Percentiles rank a stretch among this genome's conserved stretches.
These are phyloP conservation scores for Xylaria cubensis DNA, from an alignment of 495 filamentous ascomycete species.

Conservation along the genomic window DNA sequence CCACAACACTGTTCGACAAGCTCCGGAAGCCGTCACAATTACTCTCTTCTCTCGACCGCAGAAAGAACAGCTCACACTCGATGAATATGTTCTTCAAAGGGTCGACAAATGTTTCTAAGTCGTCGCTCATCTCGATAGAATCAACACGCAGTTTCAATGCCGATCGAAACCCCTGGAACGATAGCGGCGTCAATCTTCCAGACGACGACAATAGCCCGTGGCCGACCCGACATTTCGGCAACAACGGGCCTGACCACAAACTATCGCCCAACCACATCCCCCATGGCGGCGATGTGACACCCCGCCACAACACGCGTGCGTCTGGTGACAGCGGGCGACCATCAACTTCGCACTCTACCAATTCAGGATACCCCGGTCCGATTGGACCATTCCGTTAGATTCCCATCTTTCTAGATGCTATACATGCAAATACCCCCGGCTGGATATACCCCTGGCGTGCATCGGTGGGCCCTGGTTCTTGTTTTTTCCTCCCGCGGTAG, in stretches of 20 bases:
- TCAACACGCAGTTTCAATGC: constrained; percentile 83
- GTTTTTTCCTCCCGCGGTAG: constrained; percentile 12
- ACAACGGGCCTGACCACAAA: constrained; percentile 66
- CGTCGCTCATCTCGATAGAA: constrained; percentile 91
- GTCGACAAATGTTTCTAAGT: constrained; percentile 91
- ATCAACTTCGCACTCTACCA: constrained; percentile 89
- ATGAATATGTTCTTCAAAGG: constrained; percentile 88
- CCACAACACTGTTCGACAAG: constrained; percentile 84
- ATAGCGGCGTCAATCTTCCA: constrained; percentile 89
- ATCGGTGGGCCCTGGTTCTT: constrained; percentile 63
- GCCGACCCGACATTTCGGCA: constrained; percentile 64
- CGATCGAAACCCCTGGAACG: constrained; percentile 96
- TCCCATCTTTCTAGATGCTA: constrained; percentile 49
- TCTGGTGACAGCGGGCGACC: constrained; percentile 91
- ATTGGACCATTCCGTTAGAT: constrained; percentile 84
- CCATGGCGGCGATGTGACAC: constrained; percentile 77
- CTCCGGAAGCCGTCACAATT: constrained; percentile 88
- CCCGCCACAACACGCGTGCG: constrained; percentile 78
- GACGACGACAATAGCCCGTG: constrained; percentile 79
- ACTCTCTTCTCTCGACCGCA: constrained; percentile 86
- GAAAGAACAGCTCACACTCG: constrained; percentile 89
- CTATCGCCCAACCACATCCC: constrained; percentile 68
- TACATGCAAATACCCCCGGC: constrained; percentile 58
- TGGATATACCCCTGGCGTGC: constrained; percentile 65
- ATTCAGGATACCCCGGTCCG: constrained; percentile 91